Evolutionary conservation across 2,329 filamentous ascomycete genomes (phyloP), one percentile per base, ranked within the genome.

Genomic region (Colletotrichum shisoi): DNA sequence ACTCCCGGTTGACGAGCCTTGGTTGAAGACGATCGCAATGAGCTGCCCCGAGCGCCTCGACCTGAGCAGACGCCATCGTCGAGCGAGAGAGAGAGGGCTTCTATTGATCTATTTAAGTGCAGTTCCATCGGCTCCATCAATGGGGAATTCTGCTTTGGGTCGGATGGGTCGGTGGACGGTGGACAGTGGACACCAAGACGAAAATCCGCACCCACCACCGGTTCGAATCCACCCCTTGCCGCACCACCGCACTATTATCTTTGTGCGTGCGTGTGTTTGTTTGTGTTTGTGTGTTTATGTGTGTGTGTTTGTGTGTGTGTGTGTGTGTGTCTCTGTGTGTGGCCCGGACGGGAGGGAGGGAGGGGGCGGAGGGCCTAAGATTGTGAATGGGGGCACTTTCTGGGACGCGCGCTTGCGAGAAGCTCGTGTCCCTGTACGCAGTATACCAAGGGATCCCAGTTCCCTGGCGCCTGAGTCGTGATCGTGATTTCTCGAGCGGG

Each of bases 401-500:
- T 27, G 24, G 24, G 24, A n/a, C 24, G 24, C 34, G 61, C 19
- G 34, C 40, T 34, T 34, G 31, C 48, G 24, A 39, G 15, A n/a
- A 57, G 54, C 54, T 57, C 21, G 42, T 24, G 17, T 44, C 39
- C 24, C 13, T 3, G 39, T 5, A n/a, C 24, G 24, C 4, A 27
- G 24, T 27, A 27, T 27, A 27, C 24, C 24, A 27, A 27, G 19
- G 54, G 24, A 21, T 42, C 48, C 31, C 8, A 17, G 56, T 27
- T 27, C 54, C 61, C 64, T 54, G 61, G 61, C 24, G 56, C 37
- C 61, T 46, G 54, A 64, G 64, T 64, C 64, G 61, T 63, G 64
- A 24, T 49, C 54, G 48, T 64, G 54, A 37, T 40, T 39, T 15
- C 8, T 56, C 48, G 17, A 37, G 54, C 54, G 54, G 34, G 54